Conservation (phyloP, 805 yeast genomes). For the Saturnispora hagleri region DNA sequence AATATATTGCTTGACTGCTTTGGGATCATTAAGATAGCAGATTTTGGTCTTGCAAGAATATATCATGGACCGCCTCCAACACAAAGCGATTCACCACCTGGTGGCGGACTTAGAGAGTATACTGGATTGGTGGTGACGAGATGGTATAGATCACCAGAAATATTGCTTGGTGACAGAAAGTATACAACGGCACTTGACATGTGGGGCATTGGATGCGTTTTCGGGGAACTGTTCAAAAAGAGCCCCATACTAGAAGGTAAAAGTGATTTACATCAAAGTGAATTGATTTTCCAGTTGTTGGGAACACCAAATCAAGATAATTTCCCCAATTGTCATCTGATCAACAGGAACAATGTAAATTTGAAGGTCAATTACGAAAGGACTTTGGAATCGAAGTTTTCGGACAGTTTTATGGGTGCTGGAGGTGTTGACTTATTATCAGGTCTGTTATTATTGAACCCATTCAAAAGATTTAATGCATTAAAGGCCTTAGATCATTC, state of each 20-base stretch:
- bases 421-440: constrained; percentile 48
- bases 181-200: constrained; percentile 94
- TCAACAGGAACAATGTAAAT: constrained; percentile 46
- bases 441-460: constrained; percentile 60
- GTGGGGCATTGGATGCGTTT: constrained; percentile 97
- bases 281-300: constrained; percentile 64
- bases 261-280: constrained; percentile 83
- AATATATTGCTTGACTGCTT: constrained; percentile 69
- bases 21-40: constrained; percentile 85
- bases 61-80: constrained; percentile 30
- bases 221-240: constrained; percentile 79
- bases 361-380: constrained; percentile 26
- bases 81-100: constrained; percentile 29
- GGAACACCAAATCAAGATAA: constrained; percentile 63
- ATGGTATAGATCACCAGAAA: constrained; percentile 97
- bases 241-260: constrained; percentile 81
- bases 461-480: constrained; percentile 68
- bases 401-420: constrained; percentile 21
- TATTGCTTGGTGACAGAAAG: constrained; percentile 71
- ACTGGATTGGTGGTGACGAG: constrained; percentile 80
- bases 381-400: constrained; percentile 43
- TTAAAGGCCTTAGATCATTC: constrained; percentile 60
- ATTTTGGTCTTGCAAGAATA: constrained; percentile 84
- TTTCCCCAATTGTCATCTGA: constrained; percentile 52
- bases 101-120: constrained; percentile 45